Base-by-base conservation (phyloP, 2,329 filamentous ascomycete genomes). In the Zymoseptoria crescenta region DNA sequence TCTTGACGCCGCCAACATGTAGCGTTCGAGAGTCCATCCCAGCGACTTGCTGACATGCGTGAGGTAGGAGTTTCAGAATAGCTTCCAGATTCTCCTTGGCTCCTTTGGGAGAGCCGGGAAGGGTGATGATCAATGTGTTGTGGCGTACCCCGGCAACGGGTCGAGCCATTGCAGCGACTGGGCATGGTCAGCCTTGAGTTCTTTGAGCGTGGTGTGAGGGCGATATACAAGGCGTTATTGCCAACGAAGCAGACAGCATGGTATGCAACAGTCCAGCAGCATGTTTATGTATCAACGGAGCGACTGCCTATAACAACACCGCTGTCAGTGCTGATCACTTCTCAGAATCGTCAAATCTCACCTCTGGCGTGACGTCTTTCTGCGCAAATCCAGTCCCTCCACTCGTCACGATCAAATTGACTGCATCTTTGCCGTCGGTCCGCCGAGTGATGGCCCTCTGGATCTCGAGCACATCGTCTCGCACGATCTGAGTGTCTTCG, bases 91-190 rank as follows among this genome's bases (percentile, higher is more conserved):
- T 99, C 77, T 99, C 94, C 69, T 86, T 89, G 8, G 94, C 94
- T 1, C 92, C 94, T 73, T 97, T 97, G 0, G 94, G 94, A 0
- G 93, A 97, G 1, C 94, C 94, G 0, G 94, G 94, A 3, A 99
- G 78, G 0, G 94, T 99, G 62, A 96, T 76, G 24, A 99, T 88
- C 56, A 99, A 75, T 0, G 90, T 87, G 61, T 85, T 85, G 62
- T 93, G 87, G 30, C 94, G 82, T 2, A 96, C 86, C 2, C 94
- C 94, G 21, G 94, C 94, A 10, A 95, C 89, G 4, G 94, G 94
- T 52, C 94, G 84, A 55, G 94, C 89, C 94, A 99, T 99, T 78
- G 96, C 87, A 51, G 94, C 94, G 76, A 99, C 91, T 96, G 59
- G 35, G 6, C 1, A 10, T 7, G 10, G 53, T 74, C 58, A 74